Percentiles rank a stretch among this genome's conserved stretches.
Evolutionary conservation across 371 early-diverging fungal species (phyloP).

Genomic region (Rhizopus arrhizus): DNA sequence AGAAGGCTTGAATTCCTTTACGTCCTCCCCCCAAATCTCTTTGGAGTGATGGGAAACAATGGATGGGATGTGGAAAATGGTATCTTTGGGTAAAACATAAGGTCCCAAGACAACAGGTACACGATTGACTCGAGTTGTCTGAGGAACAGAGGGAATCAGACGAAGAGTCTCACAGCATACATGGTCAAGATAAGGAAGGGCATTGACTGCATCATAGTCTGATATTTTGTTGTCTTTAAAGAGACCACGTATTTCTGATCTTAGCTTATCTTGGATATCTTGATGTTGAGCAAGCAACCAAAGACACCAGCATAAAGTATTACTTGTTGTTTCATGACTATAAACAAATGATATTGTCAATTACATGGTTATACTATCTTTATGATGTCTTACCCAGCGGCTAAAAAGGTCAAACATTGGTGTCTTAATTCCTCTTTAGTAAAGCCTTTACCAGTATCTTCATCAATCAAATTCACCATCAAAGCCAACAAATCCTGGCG

Average conservation of each 20-base stretch:
- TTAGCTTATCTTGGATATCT: constrained; percentile 41
- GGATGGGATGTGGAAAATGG: constrained; percentile 42
- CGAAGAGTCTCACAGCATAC: constrained; percentile 53
- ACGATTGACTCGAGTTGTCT: constrained; percentile 42
- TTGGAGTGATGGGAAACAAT: constrained; percentile 51
- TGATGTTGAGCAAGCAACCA: constrained; percentile 54
- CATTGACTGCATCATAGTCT: constrained; percentile 43
- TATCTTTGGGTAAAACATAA: constrained; percentile 58
- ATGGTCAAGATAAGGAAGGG: constrained; percentile 42
- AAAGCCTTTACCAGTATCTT: constrained; percentile 39
- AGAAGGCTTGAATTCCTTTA: constrained; percentile 61
- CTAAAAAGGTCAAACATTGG: constrained; percentile 44
- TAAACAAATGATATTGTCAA: neutral
- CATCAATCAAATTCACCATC: constrained; percentile 40
- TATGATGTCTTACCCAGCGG: constrained; percentile 41
- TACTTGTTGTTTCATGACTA: constrained; percentile 60
- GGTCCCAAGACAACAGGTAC: constrained; percentile 48
- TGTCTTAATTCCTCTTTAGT: constrained; percentile 31
- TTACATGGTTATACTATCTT: too few species aligned
- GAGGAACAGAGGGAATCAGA: constrained; percentile 54
- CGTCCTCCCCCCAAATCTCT: constrained; percentile 68
- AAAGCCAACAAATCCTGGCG: constrained; percentile 37
- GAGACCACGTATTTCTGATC: constrained; percentile 35
- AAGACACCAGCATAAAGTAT: constrained; percentile 56
- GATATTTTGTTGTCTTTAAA: constrained; percentile 23